A percentile compares a stretch with the other conserved stretches of the same genome.
These are phyloP conservation scores for Globisporangium acanthophoron DNA, from an alignment of 352 stramenopile genomes.

Conservation along the genomic window DNA sequence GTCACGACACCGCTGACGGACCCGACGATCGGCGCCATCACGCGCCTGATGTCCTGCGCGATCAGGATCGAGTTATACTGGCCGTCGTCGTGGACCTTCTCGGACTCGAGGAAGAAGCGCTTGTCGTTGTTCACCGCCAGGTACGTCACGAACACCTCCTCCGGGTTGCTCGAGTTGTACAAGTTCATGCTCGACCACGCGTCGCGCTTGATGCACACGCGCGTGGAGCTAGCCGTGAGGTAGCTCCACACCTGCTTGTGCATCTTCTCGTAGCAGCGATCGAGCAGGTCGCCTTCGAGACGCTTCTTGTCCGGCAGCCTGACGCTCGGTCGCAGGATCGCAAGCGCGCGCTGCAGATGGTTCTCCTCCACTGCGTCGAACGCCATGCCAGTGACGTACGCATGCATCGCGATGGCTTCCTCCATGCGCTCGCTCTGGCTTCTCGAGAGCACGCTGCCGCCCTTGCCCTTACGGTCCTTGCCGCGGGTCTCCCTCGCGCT, in stretches of 20 bases:
- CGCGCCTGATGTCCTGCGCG: slow-evolving; percentile 75
- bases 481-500: slow-evolving; percentile 26
- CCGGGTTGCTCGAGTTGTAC: slow-evolving; percentile 63
- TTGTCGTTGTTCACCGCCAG: slow-evolving; percentile 78
- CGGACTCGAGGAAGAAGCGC: slow-evolving; percentile 74
- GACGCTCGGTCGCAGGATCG: slow-evolving; percentile 47
- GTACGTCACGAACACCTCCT: slow-evolving; percentile 73
- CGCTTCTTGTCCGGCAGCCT: slow-evolving; percentile 72
- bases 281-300: slow-evolving; percentile 52
- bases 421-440: slow-evolving; percentile 66
- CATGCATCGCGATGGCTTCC: slow-evolving; percentile 77
- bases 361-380: slow-evolving; percentile 73
- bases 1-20: slow-evolving; percentile 74
- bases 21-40: slow-evolving; percentile 66
- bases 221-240: slow-evolving; percentile 48
- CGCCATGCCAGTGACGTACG: slow-evolving; percentile 71
- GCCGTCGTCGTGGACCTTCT: slow-evolving; percentile 53
- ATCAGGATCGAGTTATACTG: slow-evolving; percentile 80
- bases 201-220: slow-evolving; percentile 74
- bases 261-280: slow-evolving; percentile 80
- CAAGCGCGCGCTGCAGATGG: slow-evolving; percentile 57
- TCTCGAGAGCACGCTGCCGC: slow-evolving; percentile 37
- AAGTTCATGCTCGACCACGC: slow-evolving; percentile 78
- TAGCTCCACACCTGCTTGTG: slow-evolving; percentile 81
- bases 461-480: slow-evolving; percentile 42